These are phyloP conservation scores for Plasmodium gonderi DNA, from an alignment of 169 alveolate genomes.

Conservation along the genomic window DNA sequence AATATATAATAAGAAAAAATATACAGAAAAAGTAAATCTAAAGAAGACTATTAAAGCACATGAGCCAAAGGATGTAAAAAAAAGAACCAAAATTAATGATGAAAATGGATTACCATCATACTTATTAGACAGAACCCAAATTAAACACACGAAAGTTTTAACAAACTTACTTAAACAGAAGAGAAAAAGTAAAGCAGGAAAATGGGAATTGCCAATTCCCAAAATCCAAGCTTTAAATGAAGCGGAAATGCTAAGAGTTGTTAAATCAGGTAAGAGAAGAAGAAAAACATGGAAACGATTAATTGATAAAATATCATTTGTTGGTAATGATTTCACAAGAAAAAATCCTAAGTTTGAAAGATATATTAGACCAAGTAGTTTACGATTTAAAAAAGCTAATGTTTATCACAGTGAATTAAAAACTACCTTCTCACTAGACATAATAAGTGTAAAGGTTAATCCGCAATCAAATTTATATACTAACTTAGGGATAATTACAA, in stretches of 20 bases:
- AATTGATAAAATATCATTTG: constrained; percentile 97
- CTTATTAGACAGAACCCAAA: constrained; percentile 98
- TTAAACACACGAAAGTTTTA: constrained; percentile 93
- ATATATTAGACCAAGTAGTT: constrained; percentile 97
- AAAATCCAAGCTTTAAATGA: constrained; percentile 95
- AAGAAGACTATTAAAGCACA: constrained; percentile 87
- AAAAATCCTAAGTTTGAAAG: constrained; percentile 99
- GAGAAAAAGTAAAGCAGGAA: constrained; percentile 99
- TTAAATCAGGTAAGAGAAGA: constrained; percentile 96
- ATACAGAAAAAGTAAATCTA: constrained; percentile 98
- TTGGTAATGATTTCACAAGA: constrained; percentile 98
- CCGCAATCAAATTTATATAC: constrained; percentile 98
- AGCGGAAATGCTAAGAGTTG: constrained; percentile 94
- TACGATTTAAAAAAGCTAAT: constrained; percentile 98
- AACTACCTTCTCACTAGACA: constrained; percentile 95
- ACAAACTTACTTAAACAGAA: constrained; percentile 99
- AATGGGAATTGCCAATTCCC: constrained; percentile 99
- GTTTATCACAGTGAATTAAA: constrained; percentile 99
- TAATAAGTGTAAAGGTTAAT: constrained; percentile 97
- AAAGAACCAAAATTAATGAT: constrained; percentile 78
- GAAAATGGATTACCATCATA: constrained; percentile 99
- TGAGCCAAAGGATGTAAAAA: constrained; percentile 81
- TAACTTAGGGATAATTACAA: constrained; percentile 97
- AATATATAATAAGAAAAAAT: constrained; percentile 95
- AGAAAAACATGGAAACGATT: constrained; percentile 99